Conservation (phyloP, 179 eudicot species). For the Beta macrorhiza region DNA sequence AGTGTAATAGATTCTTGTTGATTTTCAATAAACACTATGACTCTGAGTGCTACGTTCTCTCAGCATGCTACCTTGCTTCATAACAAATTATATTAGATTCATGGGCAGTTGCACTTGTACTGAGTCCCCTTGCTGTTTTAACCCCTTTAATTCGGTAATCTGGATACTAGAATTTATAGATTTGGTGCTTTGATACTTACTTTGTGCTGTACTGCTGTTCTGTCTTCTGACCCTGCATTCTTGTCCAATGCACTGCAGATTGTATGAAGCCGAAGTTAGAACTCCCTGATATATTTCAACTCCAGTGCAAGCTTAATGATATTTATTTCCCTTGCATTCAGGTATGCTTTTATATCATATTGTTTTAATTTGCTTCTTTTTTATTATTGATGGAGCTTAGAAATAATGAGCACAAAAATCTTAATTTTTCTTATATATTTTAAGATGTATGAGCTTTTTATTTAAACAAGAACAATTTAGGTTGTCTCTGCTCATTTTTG, state of each 20-base stretch:
- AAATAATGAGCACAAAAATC: background rate
- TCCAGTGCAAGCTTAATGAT: conserved; percentile 65
- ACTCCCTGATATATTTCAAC: conserved; percentile 37
- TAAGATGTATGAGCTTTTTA: background rate
- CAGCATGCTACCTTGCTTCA: no score
- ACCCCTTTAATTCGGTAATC: no score
- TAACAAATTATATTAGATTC: no score
- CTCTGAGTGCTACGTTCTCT: no score
- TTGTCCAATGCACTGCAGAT: conserved; percentile 38
- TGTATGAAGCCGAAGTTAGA: conserved; percentile 53
- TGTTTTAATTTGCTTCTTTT: background rate
- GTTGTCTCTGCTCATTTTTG: no score
- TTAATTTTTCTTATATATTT: background rate
- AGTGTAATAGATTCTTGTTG: no score
- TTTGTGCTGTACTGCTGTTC: background rate
- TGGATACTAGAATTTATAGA: no score
- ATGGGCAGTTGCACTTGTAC: no score
- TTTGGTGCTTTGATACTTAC: background rate
- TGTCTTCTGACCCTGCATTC: conserved; percentile 3
- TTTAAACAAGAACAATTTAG: background rate
- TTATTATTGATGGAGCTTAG: background rate
- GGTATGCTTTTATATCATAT: conserved; percentile 33
- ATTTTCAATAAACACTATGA: no score
- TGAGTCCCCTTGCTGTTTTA: background rate
- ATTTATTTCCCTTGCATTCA: conserved; percentile 83